phyloP scores from a whole-genome alignment of 257 asterid species.

The Dorcoceras hygrometricum region DNA sequence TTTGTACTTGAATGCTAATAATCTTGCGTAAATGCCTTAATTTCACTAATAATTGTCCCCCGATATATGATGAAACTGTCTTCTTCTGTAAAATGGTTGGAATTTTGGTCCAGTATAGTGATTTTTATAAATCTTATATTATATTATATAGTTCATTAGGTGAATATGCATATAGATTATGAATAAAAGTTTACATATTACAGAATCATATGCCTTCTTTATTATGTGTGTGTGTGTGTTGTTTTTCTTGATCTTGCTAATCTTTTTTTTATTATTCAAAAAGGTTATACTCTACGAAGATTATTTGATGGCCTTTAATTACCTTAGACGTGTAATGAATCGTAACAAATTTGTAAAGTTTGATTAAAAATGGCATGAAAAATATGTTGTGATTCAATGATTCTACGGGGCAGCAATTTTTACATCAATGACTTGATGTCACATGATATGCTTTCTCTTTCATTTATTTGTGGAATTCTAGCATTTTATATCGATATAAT shows the following conservation, averaged over 20 bases:
- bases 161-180: not conserved
- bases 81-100: not conserved
- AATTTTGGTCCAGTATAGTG: not conserved
- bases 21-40: conserved; percentile 12
- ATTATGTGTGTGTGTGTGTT: too few relatives aligned
- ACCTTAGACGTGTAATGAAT: not conserved
- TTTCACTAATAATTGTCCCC: conserved; percentile 9
- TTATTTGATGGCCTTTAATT: too few relatives aligned
- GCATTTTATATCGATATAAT: too few relatives aligned
- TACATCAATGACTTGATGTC: not conserved
- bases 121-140: not conserved
- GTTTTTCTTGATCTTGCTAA: not conserved
- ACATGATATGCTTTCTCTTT: not conserved
- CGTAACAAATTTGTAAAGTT: not conserved
- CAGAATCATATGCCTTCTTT: not conserved
- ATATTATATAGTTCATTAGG: not conserved
- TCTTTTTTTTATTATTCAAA: not conserved
- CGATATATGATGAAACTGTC: not conserved
- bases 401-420: not conserved
- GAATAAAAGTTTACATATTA: not conserved
- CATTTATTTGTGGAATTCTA: not conserved
- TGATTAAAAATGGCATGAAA: not conserved
- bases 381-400: not conserved
- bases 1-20: conserved; percentile 18
- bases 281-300: too few relatives aligned